Base-by-base conservation (phyloP, 768 basidiomycete species). In the Podaxis mareebaensis region DNA sequence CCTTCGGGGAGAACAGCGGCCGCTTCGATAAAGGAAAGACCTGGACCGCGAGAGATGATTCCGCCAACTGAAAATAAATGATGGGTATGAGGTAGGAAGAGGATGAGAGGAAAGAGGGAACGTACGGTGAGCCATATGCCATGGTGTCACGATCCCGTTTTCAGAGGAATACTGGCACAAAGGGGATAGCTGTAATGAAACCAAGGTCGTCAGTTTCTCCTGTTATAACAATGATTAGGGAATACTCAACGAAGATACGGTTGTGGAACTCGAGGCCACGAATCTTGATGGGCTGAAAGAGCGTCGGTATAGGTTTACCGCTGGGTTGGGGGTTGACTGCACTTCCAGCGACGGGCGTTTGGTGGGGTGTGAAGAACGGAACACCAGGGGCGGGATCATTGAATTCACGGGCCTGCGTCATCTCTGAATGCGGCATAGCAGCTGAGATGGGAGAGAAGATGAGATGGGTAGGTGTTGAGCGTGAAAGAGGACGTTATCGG, bases 81-180 rank as follows among this genome's bases (percentile, higher is more conserved):
- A 49, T 30, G 30, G 28, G 61, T 58, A 28, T 58, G 8, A 59
- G 66, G 22, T 22, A 20, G 64, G 60, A 22, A 3, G 28, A 69
- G 64, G 33, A 33, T 60, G 44, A 20, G 30, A 71, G 70, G 63
- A 53, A 70, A 71, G 13, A 72, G 26, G 33, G 73, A 82, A 82
- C 67, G 80, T 84, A 74, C 91, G 79, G 69, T 88, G 87, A 2
- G 84, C 84, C 64, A 79, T 69, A 65, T 88, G 86, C 86, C 87
- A 89, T 22, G 81, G 70, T 0, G 81, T 82, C 8, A 81, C 48
- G 67, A 69, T 74, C 33, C 86, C 87, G 74, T 86, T 72, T 33
- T 84, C 72, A 0, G 84, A 76, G 28, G 84, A 87, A 71, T 87
- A 88, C 71, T 88, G 86, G 69, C 85, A 84, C 36, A 88, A 70